Base-by-base conservation (phyloP, 2,329 filamentous ascomycete genomes). In the Beauveria bassiana region DNA sequence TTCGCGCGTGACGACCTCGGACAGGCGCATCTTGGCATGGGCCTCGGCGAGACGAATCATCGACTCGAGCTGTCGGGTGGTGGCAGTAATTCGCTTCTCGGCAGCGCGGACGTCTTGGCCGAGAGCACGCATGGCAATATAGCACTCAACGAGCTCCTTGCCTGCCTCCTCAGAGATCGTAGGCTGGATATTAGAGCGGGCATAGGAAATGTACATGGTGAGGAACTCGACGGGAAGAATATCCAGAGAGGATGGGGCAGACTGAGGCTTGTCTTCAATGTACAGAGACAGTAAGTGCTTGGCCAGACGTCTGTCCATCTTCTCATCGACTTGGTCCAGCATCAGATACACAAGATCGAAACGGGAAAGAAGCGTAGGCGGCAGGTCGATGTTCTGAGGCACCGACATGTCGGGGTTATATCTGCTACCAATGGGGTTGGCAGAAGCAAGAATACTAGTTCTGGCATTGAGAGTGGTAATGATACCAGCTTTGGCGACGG, bases 11-110 rank as follows among this genome's bases (percentile, higher is more conserved):
- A 99, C 95, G 16, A 81, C 84, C 3, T 80, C 73, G 0, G 89
- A 85, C 5, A 99, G 84, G 4, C 95, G 89, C 96, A 99, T 99
- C 75, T 97, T 97, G 55, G 95, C 96, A 75, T 99, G 96, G 0
- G 93, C 95, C 78, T 99, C 95, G 1, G 93, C 79, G 3, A 99
- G 88, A 64, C 95, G 93, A 71, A 99, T 98, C 96, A 99, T 99
- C 51, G 89, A 95, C 77, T 99, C 96, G 6, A 99, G 82, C 76
- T 99, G 95, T 71, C 95, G 86, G 0, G 96, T 99, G 3, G 95
- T 99, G 46, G 95, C 95, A 0, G 95, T 99, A 77, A 99, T 99
- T 67, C 95, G 91, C 74, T 96, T 93, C 75, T 99, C 96, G 3
- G 90, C 85, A 2, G 92, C 84, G 54, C 93, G 91, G 42, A 93